Conservation (phyloP, 345 rosid species). For the Gossypium longicalyx region DNA sequence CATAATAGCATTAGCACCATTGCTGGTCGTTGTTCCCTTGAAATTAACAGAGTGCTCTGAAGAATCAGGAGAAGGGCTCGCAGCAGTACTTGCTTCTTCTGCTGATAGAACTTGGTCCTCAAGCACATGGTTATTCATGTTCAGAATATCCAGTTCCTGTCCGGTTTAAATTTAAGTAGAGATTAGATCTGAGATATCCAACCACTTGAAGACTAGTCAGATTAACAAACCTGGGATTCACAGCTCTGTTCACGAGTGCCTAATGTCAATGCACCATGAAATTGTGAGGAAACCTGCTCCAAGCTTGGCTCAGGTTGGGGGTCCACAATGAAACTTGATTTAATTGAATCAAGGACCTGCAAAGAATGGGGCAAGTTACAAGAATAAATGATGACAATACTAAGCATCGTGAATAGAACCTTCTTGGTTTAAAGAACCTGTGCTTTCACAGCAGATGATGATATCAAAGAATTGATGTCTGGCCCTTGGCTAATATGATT, state of each 20-base stretch:
- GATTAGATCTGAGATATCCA: constrained; percentile 2
- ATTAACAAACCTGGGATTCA: constrained; percentile 51
- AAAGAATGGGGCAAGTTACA: constrained; percentile 1
- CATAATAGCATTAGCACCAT: constrained; percentile 28
- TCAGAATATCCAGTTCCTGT: constrained; percentile 46
- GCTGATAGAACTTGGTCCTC: constrained; percentile 42
- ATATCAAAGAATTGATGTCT: constrained; percentile 42
- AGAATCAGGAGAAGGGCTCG: constrained; percentile 33
- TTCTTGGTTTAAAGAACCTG: constrained; percentile 39
- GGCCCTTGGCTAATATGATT: constrained; percentile 48
- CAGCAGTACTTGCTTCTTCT: constrained; percentile 47
- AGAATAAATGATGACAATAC: not conserved
- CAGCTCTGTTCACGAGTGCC: constrained; percentile 38
- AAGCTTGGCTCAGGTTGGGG: constrained; percentile 47
- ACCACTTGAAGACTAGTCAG: constrained; percentile 6
- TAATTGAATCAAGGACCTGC: constrained; percentile 58
- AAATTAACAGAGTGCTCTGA: constrained; percentile 31
- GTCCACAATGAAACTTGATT: constrained; percentile 39
- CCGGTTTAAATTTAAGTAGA: constrained; percentile 22
- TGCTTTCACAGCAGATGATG: constrained; percentile 49
- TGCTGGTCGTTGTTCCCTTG: constrained; percentile 26
- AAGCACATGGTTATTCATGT: constrained; percentile 31
- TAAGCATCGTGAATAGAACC: constrained; percentile 11
- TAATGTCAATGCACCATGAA: constrained; percentile 51
- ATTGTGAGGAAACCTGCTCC: constrained; percentile 68